Evolutionary conservation across 2,329 filamentous ascomycete genomes (phyloP).

Genomic region (Shiraia sp.): DNA sequence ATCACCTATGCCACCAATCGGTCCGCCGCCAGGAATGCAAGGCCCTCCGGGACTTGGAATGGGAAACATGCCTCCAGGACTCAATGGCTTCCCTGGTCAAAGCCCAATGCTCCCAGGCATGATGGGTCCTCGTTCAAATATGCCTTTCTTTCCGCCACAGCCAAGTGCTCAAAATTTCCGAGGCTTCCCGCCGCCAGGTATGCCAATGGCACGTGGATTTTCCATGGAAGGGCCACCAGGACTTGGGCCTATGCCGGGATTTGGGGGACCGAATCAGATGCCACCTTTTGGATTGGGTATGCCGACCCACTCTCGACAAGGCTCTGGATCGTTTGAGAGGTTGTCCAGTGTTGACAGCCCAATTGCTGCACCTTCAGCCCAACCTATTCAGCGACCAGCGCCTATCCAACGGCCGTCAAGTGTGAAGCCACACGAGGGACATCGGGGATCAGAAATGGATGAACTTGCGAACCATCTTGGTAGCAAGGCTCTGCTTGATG

Average conservation of each 20-base stretch:
- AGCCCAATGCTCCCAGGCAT: conserved; percentile 58
- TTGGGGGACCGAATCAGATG: conserved; percentile 35
- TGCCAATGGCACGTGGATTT: conserved; percentile 62
- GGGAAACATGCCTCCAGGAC: conserved; percentile 50
- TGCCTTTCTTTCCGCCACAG: conserved; percentile 59
- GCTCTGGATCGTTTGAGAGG: conserved; percentile 66
- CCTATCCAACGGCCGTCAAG: conserved; percentile 89
- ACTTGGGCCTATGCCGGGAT: conserved; percentile 46
- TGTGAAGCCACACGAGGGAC: conserved; percentile 57
- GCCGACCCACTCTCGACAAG: conserved; percentile 72
- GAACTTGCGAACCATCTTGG: conserved; percentile 79
- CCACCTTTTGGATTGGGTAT: conserved; percentile 47
- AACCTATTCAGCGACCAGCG: conserved; percentile 79
- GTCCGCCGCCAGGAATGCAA: conserved; percentile 60
- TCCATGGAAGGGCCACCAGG: conserved; percentile 56
- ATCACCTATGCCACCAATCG: conserved; percentile 67
- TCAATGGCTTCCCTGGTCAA: conserved; percentile 56
- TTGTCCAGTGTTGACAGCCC: conserved; percentile 61
- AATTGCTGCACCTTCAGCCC: conserved; percentile 55
- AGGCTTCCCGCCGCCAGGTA: conserved; percentile 61
- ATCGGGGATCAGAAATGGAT: conserved; percentile 62
- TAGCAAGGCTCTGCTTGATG: conserved; percentile 82
- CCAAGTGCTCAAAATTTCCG: conserved; percentile 59
- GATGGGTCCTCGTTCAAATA: conserved; percentile 59
- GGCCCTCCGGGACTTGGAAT: conserved; percentile 58